Base-by-base conservation (phyloP, 306 rosid species). In the Sicyos edulis region DNA sequence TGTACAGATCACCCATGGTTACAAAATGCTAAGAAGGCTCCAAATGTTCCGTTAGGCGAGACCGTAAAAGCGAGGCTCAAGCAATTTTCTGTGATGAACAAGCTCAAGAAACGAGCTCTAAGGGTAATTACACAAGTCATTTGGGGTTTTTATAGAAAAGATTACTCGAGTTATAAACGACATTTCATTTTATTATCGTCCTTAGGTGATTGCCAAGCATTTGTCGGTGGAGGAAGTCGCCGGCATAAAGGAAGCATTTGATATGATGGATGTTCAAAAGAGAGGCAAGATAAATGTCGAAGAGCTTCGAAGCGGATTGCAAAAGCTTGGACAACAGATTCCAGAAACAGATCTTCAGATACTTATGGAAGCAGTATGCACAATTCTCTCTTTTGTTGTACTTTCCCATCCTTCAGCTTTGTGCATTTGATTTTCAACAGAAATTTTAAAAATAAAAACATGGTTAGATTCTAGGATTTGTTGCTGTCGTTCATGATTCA, bases 21-120 rank as follows among this genome's bases (percentile, higher is more conserved):
- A 70, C 87, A 71, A 73, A 86, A 86, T 78, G 84, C 89, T 70
- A 86, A 86, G 79, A 86, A 81, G 78, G 89, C 89, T 71, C 87
- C 89, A 53, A 83, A 86, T 79, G 87, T 86, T 55, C 80, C 87
- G 20, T 81, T 86, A 57, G 89, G 89, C 2, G 89, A 86, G 81
- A 83, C 84, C 34, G 89, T 86, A 19, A 83, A 81, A 81, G 87
- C 89, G n/a, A 83, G 89, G 72, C 82, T 86, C 69, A 83, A 83
- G 74, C 89, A 86, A 60, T 86, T 86, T 70, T 83, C 89, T 6
- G 79, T 86, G 8, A 86, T 86, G 89, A 86, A 86, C 84, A 86
- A 86, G 80, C 82, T 86, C 75, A 86, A 86, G 64, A 86, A 79
- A 47, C 82, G 86, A 77, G 89, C 89, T 45, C 59, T 86, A 2